A percentile compares a stretch with the other conserved stretches of the same genome.
phyloP scores from a whole-genome alignment of 306 rosid species.

The Trifolium fragiferum region DNA sequence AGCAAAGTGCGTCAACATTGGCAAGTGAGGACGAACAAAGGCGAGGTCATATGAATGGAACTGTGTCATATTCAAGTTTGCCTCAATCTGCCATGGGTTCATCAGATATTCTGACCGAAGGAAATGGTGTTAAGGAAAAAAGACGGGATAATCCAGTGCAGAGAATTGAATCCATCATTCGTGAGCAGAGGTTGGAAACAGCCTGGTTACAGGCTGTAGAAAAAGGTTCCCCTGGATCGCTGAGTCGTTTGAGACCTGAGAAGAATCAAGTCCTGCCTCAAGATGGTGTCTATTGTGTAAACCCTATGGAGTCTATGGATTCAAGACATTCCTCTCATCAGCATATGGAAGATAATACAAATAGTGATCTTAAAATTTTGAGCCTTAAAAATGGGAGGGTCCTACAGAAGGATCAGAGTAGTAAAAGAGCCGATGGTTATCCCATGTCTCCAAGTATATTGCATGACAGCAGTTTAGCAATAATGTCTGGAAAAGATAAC shows the following conservation, averaged over 20 bases:
- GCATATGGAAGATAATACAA: constrained; percentile 69
- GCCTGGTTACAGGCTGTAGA: constrained; percentile 94
- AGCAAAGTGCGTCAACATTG: constrained; percentile 45
- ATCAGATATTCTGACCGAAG: constrained; percentile 65
- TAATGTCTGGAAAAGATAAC: constrained; percentile 70
- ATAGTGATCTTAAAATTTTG: constrained; percentile 62
- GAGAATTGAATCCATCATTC: constrained; percentile 92
- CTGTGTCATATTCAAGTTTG: constrained; percentile 55
- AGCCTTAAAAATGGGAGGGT: constrained; percentile 60
- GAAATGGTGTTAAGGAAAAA: constrained; percentile 54
- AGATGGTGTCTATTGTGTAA: constrained; percentile 66
- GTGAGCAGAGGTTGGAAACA: constrained; percentile 92
- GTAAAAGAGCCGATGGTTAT: constrained; percentile 60
- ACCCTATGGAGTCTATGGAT: constrained; percentile 64
- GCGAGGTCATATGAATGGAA: constrained; percentile 45
- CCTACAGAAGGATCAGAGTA: constrained; percentile 66
- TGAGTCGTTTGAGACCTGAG: constrained; percentile 84
- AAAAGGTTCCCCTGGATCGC: constrained; percentile 87
- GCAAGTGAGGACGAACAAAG: constrained; percentile 55
- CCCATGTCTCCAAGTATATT: constrained; percentile 94
- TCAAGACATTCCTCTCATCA: constrained; percentile 69
- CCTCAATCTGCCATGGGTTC: constrained; percentile 49
- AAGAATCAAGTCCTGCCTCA: constrained; percentile 95
- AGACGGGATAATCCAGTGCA: constrained; percentile 79
- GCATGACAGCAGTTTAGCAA: constrained; percentile 71